These are phyloP conservation scores for Trichaptum fuscoviolaceum DNA, from an alignment of 768 basidiomycete genomes.

Conservation along the genomic window DNA sequence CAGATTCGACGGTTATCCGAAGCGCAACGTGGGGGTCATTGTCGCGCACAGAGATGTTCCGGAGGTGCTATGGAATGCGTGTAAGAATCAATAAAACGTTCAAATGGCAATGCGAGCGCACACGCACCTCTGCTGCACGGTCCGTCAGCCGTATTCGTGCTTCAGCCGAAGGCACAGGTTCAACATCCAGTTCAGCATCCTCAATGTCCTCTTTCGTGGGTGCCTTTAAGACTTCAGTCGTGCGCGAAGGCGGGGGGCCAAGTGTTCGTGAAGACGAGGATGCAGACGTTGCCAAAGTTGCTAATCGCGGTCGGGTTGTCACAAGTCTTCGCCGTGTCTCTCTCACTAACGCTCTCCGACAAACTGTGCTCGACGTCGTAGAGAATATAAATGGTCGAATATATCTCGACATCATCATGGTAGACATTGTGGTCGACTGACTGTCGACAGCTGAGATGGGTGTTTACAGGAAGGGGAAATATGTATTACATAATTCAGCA, in stretches of 20 bases:
- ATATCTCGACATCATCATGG: background rate
- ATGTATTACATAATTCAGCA: too few species aligned
- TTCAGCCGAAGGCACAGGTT: slow-evolving; percentile 47
- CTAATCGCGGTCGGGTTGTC: background rate
- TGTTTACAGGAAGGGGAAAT: too few species aligned
- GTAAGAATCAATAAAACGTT: slow-evolving; percentile 2
- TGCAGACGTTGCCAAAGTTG: background rate
- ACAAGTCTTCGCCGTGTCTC: background rate
- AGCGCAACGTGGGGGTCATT: slow-evolving; percentile 62
- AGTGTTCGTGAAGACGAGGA: slow-evolving; percentile 7
- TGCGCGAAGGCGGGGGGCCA: slow-evolving; percentile 21
- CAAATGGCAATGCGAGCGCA: background rate
- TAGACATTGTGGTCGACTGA: background rate
- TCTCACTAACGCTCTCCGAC: background rate
- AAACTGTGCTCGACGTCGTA: background rate
- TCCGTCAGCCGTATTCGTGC: slow-evolving; percentile 60
- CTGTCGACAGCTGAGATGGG: too few species aligned
- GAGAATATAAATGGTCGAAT: background rate
- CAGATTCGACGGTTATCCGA: slow-evolving; percentile 83
- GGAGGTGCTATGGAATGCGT: slow-evolving; percentile 59
- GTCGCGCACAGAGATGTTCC: slow-evolving; percentile 59
- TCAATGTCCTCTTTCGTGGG: slow-evolving; percentile 40
- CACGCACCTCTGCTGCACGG: slow-evolving; percentile 66
- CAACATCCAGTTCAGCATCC: slow-evolving; percentile 58
- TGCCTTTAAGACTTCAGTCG: slow-evolving; percentile 46